Evolutionary conservation across 805 yeast species (phyloP), one percentile per base, ranked within the genome.

Genomic region (Saccharomycopsis fermentans): DNA sequence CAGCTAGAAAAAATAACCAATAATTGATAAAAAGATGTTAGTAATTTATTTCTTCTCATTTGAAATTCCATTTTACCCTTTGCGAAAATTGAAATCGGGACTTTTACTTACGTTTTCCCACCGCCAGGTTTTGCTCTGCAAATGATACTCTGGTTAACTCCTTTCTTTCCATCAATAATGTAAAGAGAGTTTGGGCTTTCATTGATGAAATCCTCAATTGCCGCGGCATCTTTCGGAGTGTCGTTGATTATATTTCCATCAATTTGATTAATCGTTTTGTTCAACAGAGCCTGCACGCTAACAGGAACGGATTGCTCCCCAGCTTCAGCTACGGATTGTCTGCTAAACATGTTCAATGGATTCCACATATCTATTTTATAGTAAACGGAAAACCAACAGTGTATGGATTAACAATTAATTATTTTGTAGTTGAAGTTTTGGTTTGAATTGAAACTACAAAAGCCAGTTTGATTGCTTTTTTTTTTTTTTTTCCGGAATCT

Each of bases 111-210:
- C 60, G 60, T 59, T 39, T 54, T 54, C 2, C 59, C 61, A 2
- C 61, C 59, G 9, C 26, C 50, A 36, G 17, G 52, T 27, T 54
- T 56, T 17, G 39, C 54, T 21, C 63, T 29, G 55, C 63, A 61
- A 16, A 61, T 59, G 40, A 61, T 59, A 24, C 63, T 61, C 24
- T 51, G 36, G 3, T 24, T 24, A 4, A 50, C 56, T 6, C 63
- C 63, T 24, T 61, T 61, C 52, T 56, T 27, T 4, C 63, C 63
- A 55, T 61, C 63, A 52, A 61, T 58, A 19, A 61, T 61, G 32
- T 61, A 61, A 6, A 59, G 19, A 3, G 62, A 57, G 9, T 35
- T 26, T 16, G 63, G 63, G 17, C 40, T 51, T 37, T 61, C 62
- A 2, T 56, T 51, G 8, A 61, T 52, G 37, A 61, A 61, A 17